Evolutionary conservation across 1,284 basidiomycete genomes (phyloP), one percentile per base, ranked within the genome.

Genomic region (Microbotryum silenes-acaulis): DNA sequence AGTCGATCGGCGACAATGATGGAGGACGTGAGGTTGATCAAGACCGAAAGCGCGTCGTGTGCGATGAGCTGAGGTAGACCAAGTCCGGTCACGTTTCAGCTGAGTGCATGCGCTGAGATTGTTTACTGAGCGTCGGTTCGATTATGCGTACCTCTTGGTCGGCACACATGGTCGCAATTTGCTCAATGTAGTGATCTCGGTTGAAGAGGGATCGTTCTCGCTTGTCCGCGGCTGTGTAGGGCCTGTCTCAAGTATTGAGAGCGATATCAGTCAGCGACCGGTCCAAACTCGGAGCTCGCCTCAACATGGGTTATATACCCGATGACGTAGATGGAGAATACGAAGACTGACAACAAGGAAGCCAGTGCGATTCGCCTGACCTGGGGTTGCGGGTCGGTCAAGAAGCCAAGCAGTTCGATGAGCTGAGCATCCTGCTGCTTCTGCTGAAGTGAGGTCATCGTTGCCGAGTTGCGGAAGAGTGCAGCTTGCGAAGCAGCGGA

Each of bases 1-100:
- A 97, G 80, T 46, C 85, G 78, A 3, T 82, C 76, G 6, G 85
- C 79, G 8, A 93, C 81, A 16, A 86, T 76, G 1, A 88, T 79
- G 53, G 87, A 87, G 77, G 96, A 93, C 1, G 91, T 88, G 48
- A 98, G 82, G 77, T 99, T 98, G 75, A 98, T 86, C 46, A 98
- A 80, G 4, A 91, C 91, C 67, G 88, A 86, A 74, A 97, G 88
- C 1, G 94, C 94, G 78, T 97, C 91, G 74, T 98, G 94, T 1
- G 94, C 89, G 53, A 92, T 85, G 60, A 85, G 82, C 91, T 94
- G 68, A n/a, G 57, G 31, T 37, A 21, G 20, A 21, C 54, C 16
- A 21, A 25, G 37, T 52, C 52, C 50, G 51, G 47, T 27, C 10
- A 9, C 18, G 6, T 20, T 23, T n/a, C 12, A 16, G 37, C 37